Percentiles rank a stretch among this genome's conserved stretches.
phyloP scores from a whole-genome alignment of 139 green algal species.

The Nannochloris sp. region DNA sequence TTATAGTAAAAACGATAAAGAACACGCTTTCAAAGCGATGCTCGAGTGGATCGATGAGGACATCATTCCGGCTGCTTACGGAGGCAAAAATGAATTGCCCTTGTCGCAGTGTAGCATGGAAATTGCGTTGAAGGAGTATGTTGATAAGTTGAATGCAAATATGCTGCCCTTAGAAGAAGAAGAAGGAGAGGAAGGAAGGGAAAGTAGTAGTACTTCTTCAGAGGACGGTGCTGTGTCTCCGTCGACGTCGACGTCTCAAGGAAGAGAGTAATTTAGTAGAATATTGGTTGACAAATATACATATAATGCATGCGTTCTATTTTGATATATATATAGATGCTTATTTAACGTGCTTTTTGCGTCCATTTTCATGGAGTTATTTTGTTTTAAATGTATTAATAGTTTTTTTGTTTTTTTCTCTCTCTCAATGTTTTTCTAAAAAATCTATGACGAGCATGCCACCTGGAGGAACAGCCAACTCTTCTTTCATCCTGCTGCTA shows the following conservation, averaged over 20 bases:
- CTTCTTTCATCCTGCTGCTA: too few relatives aligned
- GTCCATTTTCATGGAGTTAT: background rate
- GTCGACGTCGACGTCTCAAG: too few relatives aligned
- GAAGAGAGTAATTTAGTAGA: too few relatives aligned
- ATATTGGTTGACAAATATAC: too few relatives aligned
- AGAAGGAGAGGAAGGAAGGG: too few relatives aligned
- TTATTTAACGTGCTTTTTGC: background rate
- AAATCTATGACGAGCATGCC: background rate
- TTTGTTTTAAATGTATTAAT: slow-evolving; percentile 1
- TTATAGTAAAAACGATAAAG: slow-evolving; percentile 10
- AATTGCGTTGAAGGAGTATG: background rate
- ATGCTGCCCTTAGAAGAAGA: too few relatives aligned
- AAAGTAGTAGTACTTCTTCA: too few relatives aligned
- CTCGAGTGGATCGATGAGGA: slow-evolving; percentile 6
- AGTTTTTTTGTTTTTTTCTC: background rate
- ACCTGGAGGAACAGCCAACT: background rate
- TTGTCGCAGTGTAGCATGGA: background rate
- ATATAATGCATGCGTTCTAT: too few relatives aligned
- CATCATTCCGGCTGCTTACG: background rate
- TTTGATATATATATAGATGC: background rate
- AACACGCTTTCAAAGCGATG: background rate
- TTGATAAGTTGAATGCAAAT: slow-evolving; percentile 3
- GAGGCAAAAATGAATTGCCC: background rate
- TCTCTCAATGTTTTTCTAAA: background rate
- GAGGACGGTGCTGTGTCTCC: too few relatives aligned